phyloP scores from a whole-genome alignment of 78 protist genomes.

The Dictyostelium brefeldianum region DNA sequence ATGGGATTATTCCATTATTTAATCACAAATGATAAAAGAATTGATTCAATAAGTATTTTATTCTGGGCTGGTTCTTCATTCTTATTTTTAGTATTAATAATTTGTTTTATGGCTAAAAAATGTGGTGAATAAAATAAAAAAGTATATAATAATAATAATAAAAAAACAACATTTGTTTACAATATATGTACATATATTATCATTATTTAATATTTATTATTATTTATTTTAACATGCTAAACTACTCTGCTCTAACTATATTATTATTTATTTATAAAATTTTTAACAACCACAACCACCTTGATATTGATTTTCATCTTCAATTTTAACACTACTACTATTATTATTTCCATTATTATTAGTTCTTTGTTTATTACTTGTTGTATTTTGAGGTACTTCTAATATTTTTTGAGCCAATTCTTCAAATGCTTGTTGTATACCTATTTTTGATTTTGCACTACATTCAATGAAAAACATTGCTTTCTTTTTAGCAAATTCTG shows the following conservation, averaged over 20 bases:
- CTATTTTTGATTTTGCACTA: slow-evolving; percentile 88
- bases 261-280: no score
- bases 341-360: neutral
- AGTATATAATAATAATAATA: neutral
- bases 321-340: neutral
- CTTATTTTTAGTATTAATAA: neutral
- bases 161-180: no score
- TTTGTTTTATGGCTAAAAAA: neutral
- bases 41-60: neutral
- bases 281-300: slow-evolving; percentile 33
- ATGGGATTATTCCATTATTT: neutral
- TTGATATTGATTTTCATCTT: slow-evolving; percentile 4
- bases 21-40: neutral
- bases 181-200: no score
- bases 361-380: slow-evolving; percentile 1
- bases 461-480: slow-evolving; percentile 88
- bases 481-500: slow-evolving; percentile 85
- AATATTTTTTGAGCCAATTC: slow-evolving; percentile 83
- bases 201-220: no score
- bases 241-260: no score
- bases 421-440: slow-evolving; percentile 90
- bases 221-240: no score
- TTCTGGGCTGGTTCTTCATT: neutral
- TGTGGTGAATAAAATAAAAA: neutral
- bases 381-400: slow-evolving; percentile 56